phyloP scores from a whole-genome alignment of 768 basidiomycete species.

The Hirschioporus abietinus region DNA sequence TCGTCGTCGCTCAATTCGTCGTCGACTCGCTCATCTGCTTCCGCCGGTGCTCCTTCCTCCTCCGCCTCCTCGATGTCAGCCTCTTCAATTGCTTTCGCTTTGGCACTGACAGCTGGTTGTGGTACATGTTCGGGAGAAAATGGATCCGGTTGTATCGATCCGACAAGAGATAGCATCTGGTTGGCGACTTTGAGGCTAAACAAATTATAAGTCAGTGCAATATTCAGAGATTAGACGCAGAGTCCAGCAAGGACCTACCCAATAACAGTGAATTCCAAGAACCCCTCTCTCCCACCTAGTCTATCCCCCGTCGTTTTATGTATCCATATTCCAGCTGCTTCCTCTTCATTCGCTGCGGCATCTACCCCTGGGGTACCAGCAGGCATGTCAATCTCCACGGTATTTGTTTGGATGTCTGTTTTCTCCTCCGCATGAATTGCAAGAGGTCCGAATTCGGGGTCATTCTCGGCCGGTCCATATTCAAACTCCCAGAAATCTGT shows the following conservation, averaged over 20 bases:
- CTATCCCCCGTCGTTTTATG: conserved; percentile 61
- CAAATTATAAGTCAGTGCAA: conserved; percentile 1
- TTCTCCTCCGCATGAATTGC: conserved; percentile 19
- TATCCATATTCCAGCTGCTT: conserved; percentile 69
- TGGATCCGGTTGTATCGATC: conserved; percentile 74
- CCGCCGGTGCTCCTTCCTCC: conserved; percentile 7
- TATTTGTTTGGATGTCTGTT: conserved; percentile 13
- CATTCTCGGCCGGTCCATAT: conserved; percentile 76
- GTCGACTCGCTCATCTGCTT: conserved; percentile 17
- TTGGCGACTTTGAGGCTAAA: conserved; percentile 81
- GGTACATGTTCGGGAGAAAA: conserved; percentile 58
- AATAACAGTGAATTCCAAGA: conserved; percentile 79
- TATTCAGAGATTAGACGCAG: background rate
- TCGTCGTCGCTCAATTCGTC: conserved; percentile 26
- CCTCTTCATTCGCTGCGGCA: conserved; percentile 22
- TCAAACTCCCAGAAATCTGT: conserved; percentile 79
- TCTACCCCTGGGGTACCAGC: conserved; percentile 17
- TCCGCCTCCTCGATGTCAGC: conserved; percentile 19
- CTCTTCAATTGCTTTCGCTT: conserved; percentile 12
- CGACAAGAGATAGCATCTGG: conserved; percentile 87
- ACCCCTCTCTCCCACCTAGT: conserved; percentile 64
- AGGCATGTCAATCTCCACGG: conserved; percentile 17
- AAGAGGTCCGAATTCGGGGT: conserved; percentile 58
- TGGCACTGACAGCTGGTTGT: conserved; percentile 15
- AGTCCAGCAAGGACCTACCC: conserved; percentile 47